These are phyloP conservation scores for Phytophthora lateralis DNA, from an alignment of 352 stramenopile genomes.

Conservation along the genomic window DNA sequence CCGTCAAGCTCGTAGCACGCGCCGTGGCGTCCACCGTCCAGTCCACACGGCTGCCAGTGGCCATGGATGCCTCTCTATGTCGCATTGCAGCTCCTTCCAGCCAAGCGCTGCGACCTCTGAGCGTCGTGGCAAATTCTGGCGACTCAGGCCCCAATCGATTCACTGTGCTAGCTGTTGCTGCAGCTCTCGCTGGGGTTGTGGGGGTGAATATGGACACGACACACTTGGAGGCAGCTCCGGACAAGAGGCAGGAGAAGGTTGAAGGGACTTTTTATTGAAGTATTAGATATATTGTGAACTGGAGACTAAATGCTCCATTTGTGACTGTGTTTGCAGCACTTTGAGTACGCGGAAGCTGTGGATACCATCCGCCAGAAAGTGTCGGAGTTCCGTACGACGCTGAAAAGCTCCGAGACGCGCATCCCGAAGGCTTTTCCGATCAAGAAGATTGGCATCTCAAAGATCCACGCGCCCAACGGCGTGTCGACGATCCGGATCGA, in stretches of 20 bases:
- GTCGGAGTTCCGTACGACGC: constrained; percentile 73
- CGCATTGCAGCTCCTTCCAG: background rate
- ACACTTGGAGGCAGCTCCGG: constrained; percentile 22
- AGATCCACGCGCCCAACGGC: constrained; percentile 77
- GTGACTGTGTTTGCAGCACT: constrained; percentile 38
- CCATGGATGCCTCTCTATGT: background rate
- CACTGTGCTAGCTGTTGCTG: constrained; percentile 21
- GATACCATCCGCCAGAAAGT: constrained; percentile 75
- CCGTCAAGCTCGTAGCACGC: constrained; percentile 22
- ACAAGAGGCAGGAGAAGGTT: constrained; percentile 45
- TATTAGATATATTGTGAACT: background rate
- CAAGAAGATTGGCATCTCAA: constrained; percentile 85
- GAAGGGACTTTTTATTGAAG: background rate
- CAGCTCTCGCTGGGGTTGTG: constrained; percentile 16
- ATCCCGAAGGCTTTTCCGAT: constrained; percentile 82
- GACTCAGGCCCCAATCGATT: constrained; percentile 14
- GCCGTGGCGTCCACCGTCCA: constrained; percentile 11
- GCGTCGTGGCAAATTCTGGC: constrained; percentile 4
- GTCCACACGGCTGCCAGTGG: background rate
- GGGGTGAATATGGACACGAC: constrained; percentile 12
- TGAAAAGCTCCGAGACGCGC: constrained; percentile 76
- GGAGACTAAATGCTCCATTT: background rate
- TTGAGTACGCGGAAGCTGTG: constrained; percentile 69
- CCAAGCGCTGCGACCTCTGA: constrained; percentile 14
- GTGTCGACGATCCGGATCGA: constrained; percentile 85